phyloP scores from a whole-genome alignment of 1,284 basidiomycete genomes.

The Marasmius fiardii region DNA sequence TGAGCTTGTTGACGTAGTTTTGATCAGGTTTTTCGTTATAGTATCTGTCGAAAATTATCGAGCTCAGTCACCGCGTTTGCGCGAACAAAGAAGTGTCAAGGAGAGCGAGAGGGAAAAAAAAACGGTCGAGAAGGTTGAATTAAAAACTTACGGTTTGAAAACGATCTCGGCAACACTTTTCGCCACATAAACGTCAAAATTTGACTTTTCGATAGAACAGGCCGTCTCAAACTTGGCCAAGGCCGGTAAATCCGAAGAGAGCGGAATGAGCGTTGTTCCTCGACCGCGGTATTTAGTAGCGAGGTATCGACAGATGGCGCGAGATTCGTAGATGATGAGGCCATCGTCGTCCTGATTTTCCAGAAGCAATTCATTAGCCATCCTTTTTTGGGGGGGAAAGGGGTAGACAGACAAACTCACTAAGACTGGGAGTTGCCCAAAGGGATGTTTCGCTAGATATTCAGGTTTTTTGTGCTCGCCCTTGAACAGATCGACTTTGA shows the following conservation, averaged over 20 bases:
- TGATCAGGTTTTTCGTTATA: constrained; percentile 24
- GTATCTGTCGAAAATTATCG: neutral
- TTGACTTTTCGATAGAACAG: constrained; percentile 3
- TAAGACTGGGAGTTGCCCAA: constrained; percentile 64
- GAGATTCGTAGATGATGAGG: constrained; percentile 28
- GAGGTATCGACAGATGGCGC: constrained; percentile 31
- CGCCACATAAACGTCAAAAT: constrained; percentile 12
- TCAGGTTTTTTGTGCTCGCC: constrained; percentile 45
- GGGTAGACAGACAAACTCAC: constrained; percentile 16
- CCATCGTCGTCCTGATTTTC: constrained; percentile 42
- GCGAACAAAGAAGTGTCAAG: too few relatives aligned
- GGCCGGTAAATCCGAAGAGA: constrained; percentile 29
- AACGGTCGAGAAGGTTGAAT: too few relatives aligned
- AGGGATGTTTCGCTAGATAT: constrained; percentile 53
- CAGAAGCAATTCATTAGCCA: neutral
- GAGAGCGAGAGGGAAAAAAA: too few relatives aligned
- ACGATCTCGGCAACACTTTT: constrained; percentile 40
- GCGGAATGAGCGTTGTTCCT: constrained; percentile 22
- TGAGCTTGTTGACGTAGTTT: constrained; percentile 27
- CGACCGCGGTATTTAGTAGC: constrained; percentile 28
- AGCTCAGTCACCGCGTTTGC: too few relatives aligned
- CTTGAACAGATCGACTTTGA: constrained; percentile 37
- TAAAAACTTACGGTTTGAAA: constrained; percentile 39
- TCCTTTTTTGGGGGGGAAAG: constrained; percentile 4
- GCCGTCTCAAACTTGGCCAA: constrained; percentile 12